These are phyloP conservation scores for Gastrolobium bilobum DNA, from an alignment of 306 rosid species.

Conservation along the genomic window DNA sequence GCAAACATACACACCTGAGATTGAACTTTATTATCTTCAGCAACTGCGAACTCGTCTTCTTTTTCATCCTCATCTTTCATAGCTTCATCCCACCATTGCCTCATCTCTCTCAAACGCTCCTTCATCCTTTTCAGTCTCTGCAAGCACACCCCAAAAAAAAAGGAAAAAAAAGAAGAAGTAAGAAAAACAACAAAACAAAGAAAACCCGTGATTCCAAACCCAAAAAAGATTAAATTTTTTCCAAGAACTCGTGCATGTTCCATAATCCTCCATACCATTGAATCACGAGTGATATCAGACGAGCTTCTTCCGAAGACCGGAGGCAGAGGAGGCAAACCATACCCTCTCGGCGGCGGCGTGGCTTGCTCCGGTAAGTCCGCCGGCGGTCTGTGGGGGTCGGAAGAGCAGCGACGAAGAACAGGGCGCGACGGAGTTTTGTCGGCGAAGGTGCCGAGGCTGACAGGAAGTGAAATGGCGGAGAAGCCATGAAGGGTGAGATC, in stretches of 20 bases:
- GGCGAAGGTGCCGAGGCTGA: neutral
- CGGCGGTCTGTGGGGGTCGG: conserved; percentile 10
- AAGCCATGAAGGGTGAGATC: conserved; percentile 38
- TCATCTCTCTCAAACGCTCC: conserved; percentile 60
- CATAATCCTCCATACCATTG: conserved; percentile 44
- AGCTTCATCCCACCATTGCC: conserved; percentile 58
- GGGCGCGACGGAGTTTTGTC: neutral
- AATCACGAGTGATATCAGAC: conserved; percentile 47
- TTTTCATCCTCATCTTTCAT: conserved; percentile 49
- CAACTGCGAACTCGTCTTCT: conserved; percentile 26
- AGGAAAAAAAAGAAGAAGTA: neutral
- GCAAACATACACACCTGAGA: conserved; percentile 52
- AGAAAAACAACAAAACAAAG: too few relatives aligned
- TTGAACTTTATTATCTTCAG: conserved; percentile 23
- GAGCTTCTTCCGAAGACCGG: conserved; percentile 5
- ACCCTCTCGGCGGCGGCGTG: neutral
- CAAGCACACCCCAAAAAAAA: conserved; percentile 19
- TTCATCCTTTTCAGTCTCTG: conserved; percentile 63
- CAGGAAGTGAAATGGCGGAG: conserved; percentile 50
- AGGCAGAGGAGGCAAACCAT: conserved; percentile 50
- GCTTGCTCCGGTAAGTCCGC: neutral
- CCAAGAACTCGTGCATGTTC: too few relatives aligned
- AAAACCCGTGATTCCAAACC: neutral
- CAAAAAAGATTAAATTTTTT: neutral
- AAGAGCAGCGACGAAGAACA: conserved; percentile 47